Conservation (phyloP, 768 basidiomycete species). For the Russula sp. region DNA sequence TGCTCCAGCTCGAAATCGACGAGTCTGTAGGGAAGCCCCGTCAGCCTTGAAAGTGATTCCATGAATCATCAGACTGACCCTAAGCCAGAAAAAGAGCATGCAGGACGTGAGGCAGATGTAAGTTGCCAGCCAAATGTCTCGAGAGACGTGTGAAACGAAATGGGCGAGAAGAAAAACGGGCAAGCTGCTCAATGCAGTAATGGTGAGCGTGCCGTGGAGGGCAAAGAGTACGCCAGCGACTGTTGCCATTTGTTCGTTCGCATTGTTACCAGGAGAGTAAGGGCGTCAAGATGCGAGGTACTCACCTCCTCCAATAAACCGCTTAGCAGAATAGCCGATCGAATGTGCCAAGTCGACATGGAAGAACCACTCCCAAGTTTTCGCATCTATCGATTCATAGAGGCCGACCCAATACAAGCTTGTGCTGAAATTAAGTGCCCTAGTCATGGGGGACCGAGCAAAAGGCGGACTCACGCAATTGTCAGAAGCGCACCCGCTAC, state of each 20-base stretch:
- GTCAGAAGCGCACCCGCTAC: conserved; percentile 1
- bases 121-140: conserved; percentile 1
- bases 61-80: neutral
- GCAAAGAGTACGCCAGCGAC: neutral
- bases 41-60: neutral
- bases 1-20: neutral
- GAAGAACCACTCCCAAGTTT: conserved; percentile 13
- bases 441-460: too few species aligned
- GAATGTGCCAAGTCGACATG: neutral
- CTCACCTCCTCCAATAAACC: conserved; percentile 16
- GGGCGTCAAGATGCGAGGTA: neutral
- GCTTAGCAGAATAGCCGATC: neutral
- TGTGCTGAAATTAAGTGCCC: neutral
- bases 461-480: neutral
- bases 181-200: conserved; percentile 6
- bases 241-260: neutral
- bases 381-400: neutral
- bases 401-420: conserved; percentile 11
- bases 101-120: neutral
- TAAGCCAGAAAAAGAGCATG: neutral
- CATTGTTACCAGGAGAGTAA: neutral
- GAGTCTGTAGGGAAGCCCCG: neutral
- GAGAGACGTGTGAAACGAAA: neutral
- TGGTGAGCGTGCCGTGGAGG: neutral
- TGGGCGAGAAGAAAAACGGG: conserved; percentile 2